Evolutionary conservation across 768 basidiomycete genomes (phyloP).

Genomic region (Cystofilobasidium capitatum): DNA sequence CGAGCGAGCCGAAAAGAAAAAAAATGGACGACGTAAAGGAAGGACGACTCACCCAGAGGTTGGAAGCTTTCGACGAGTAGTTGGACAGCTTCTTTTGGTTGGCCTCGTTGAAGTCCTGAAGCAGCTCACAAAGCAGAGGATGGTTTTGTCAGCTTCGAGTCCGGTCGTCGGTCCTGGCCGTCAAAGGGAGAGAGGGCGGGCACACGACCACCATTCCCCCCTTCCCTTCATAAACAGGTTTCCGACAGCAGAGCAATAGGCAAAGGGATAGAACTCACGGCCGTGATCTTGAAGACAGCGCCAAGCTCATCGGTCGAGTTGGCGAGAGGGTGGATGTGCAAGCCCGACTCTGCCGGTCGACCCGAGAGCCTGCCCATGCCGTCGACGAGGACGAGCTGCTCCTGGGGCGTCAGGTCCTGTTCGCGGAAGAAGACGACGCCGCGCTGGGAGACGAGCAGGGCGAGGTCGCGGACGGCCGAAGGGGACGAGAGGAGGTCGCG

Average conservation of each 20-base stretch:
- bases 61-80: conserved; percentile 2
- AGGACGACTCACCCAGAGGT: conserved; percentile 21
- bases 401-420: conserved; percentile 47
- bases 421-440: conserved; percentile 59
- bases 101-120: neutral
- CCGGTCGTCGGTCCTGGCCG: conserved; percentile 36
- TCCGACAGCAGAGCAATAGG: neutral
- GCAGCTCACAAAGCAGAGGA: neutral
- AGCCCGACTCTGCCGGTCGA: conserved; percentile 45
- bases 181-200: neutral
- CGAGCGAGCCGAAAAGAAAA: conserved; percentile 27
- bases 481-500: conserved; percentile 30
- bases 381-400: conserved; percentile 49
- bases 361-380: conserved; percentile 48
- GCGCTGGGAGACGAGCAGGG: conserved; percentile 44
- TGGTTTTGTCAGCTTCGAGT: too few species aligned
- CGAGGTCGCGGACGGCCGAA: conserved; percentile 49
- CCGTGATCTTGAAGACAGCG: conserved; percentile 48
- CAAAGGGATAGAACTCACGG: conserved; percentile 23
- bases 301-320: conserved; percentile 48
- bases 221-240: neutral
- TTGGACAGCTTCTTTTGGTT: neutral
- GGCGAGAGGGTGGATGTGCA: conserved; percentile 54
- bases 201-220: too few species aligned
- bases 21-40: neutral